Conservation (phyloP, 2,329 filamentous ascomycete genomes). For the Aspergillus awamori region DNA sequence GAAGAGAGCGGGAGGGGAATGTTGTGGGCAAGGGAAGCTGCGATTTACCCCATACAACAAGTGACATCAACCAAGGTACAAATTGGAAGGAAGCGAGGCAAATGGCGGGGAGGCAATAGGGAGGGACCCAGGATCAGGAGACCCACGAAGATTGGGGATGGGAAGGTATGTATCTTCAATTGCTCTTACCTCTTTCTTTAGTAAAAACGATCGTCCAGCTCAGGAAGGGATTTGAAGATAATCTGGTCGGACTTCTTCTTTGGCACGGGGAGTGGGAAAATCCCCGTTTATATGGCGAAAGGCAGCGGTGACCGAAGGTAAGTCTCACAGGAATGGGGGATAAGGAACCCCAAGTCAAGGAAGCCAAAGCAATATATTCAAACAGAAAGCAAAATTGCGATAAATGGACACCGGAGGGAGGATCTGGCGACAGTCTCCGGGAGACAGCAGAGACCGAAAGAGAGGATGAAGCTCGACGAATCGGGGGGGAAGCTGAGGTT, state of each 20-base stretch:
- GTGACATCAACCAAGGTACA: conserved; percentile 16
- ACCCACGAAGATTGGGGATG: neutral
- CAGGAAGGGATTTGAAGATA: neutral
- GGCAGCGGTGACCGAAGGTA: conserved; percentile 15
- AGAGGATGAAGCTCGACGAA: conserved; percentile 25
- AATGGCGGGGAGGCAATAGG: conserved; percentile 11
- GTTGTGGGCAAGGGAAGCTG: conserved; percentile 24
- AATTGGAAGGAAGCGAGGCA: conserved; percentile 18
- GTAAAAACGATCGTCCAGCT: conserved; percentile 4
- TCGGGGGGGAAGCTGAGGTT: conserved; percentile 13
- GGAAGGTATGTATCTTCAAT: neutral
- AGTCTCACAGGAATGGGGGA: conserved; percentile 11
- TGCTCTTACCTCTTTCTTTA: conserved; percentile 2
- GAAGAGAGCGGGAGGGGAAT: conserved; percentile 16
- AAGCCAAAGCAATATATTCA: conserved; percentile 19
- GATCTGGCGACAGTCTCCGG: conserved; percentile 14
- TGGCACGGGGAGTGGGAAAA: conserved; percentile 19
- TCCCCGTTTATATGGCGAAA: conserved; percentile 14
- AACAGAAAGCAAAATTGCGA: conserved; percentile 14
- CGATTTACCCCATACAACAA: conserved; percentile 24
- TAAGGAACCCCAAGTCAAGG: conserved; percentile 10
- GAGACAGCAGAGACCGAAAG: conserved; percentile 18
- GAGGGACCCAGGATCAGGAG: neutral
- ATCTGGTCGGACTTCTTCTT: conserved; percentile 17
- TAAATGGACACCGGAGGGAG: conserved; percentile 7